Percentiles rank a stretch among this genome's conserved stretches.
Evolutionary conservation across 768 basidiomycete species (phyloP).

Genomic region (Dentipellis sp.): DNA sequence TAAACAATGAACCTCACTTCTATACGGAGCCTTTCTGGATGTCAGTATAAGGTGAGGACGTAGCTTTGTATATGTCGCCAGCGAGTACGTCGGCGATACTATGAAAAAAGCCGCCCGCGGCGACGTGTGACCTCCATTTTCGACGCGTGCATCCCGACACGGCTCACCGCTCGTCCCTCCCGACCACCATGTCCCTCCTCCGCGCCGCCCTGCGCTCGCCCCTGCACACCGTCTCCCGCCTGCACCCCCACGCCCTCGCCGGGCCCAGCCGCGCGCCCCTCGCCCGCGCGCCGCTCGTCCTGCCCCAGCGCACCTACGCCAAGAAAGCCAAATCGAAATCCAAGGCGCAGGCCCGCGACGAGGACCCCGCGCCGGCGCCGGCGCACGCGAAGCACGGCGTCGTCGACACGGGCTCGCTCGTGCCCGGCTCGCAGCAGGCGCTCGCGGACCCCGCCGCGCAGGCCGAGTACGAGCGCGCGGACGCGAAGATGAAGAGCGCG

Average conservation of each 20-base stretch:
- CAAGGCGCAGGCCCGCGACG: too few relatives aligned
- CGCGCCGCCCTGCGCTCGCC: neutral
- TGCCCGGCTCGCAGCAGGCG: slow-evolving; percentile 60
- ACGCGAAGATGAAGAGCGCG: slow-evolving; percentile 50
- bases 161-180: neutral
- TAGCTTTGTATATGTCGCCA: too few relatives aligned
- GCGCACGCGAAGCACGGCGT: slow-evolving; percentile 4
- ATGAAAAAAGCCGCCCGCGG: too few relatives aligned
- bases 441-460: slow-evolving; percentile 41
- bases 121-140: neutral
- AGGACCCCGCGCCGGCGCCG: neutral
- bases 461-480: slow-evolving; percentile 53
- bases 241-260: neutral
- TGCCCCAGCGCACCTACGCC: slow-evolving; percentile 4
- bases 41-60: too few relatives aligned
- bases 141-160: neutral
- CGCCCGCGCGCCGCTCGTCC: neutral
- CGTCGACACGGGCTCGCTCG: slow-evolving; percentile 44
- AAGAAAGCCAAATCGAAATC: slow-evolving; percentile 7
- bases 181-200: neutral
- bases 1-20: too few relatives aligned
- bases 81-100: too few relatives aligned
- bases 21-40: too few relatives aligned
- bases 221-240: neutral
- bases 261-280: neutral